Evolutionary conservation across 208 protist species (phyloP), one percentile per base, ranked within the genome.

Genomic region (Trypanosoma vivax): DNA sequence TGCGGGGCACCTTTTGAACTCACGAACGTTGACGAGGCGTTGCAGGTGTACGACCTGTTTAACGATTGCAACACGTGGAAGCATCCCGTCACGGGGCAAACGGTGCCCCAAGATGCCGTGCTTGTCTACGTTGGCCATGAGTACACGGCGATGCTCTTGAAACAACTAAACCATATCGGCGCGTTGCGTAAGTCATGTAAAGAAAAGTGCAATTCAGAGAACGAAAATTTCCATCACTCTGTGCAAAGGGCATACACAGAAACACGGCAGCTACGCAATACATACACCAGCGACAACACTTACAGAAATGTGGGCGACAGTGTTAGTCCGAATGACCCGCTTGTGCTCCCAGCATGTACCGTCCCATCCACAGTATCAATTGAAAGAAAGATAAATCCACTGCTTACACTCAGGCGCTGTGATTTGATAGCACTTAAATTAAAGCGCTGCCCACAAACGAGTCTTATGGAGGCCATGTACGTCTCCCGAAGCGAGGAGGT

Each of bases 1-100:
- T 90, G 81, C 45, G 96, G 96, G 1, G 68, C 81, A 7, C 80
- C 89, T 30, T 98, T 98, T 58, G 92, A 98, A 68, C 76, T 74
- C 1, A 31, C 18, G 25, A 65, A 63, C 1, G 51, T 89, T 3
- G 53, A 70, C 21, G 57, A 88, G 34, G 60, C 91, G 4, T 25
- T 64, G 13, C 55, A 80, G 35, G 72, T 75, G n/a, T 28, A 64
- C 4, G 61, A 58, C 21, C 41, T 69, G 10, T 87, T 88, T 40
- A 29, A 70, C 13, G 38, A 66, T 30, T 63, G 81, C 27, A 48
- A 57, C 18, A 54, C 83, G 29, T 77, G 56, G 33, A 74, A 47
- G 29, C 84, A 93, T 33, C 88, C 87, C 18, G 68, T 60, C 28
- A 93, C 78, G 5, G 64, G 70, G 2, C 56, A 77, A 49, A 38